Evolutionary conservation across 768 basidiomycete genomes (phyloP).

Genomic region (Mycena polygramma): DNA sequence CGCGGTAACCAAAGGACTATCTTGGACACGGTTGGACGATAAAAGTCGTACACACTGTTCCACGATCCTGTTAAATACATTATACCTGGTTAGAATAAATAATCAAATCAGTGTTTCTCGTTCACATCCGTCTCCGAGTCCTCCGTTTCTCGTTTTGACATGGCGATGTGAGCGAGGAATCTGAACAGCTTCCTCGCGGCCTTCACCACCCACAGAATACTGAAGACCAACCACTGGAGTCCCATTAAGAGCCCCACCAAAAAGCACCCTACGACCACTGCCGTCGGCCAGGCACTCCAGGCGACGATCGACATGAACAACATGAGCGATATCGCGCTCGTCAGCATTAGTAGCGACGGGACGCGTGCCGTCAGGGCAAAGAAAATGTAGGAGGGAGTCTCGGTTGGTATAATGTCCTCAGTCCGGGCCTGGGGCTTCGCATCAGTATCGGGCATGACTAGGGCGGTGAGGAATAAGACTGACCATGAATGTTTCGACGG

Average conservation of each 20-base stretch:
- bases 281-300: conserved; percentile 73
- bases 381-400: conserved; percentile 69
- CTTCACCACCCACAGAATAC: conserved; percentile 23
- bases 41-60: no score
- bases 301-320: conserved; percentile 72
- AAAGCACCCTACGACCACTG: conserved; percentile 70
- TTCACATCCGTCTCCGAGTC: conserved; percentile 1
- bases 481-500: conserved; percentile 67
- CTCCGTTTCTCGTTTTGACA: background rate
- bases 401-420: conserved; percentile 54
- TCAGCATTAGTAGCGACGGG: conserved; percentile 72
- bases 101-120: conserved; percentile 19
- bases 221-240: conserved; percentile 55
- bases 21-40: no score
- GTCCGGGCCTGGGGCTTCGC: conserved; percentile 56
- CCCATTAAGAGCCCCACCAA: conserved; percentile 69
- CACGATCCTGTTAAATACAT: background rate
- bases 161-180: conserved; percentile 6
- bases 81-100: conserved; percentile 2
- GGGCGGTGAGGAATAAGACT: conserved; percentile 29
- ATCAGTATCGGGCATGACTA: background rate
- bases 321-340: conserved; percentile 70
- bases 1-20: no score
- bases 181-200: conserved; percentile 10
- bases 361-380: conserved; percentile 77